Evolutionary conservation across 2,329 filamentous ascomycete species (phyloP).

Genomic region (Ophiosphaerella korrae): DNA sequence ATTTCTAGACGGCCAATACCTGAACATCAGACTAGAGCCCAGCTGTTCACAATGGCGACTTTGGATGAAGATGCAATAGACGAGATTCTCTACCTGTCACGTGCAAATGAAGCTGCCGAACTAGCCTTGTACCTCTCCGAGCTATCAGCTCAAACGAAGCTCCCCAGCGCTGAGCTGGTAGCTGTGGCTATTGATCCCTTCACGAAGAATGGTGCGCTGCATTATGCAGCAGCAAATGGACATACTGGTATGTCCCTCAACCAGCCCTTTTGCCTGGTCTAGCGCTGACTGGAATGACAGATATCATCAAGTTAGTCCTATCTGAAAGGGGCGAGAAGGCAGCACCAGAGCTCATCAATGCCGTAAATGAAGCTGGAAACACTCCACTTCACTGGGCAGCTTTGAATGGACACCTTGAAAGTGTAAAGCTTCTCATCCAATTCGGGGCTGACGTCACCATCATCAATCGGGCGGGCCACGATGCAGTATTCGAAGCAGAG

Average conservation of each 20-base stretch:
- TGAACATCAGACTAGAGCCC: neutral
- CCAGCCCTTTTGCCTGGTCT: neutral
- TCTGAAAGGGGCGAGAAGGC: constrained; percentile 36
- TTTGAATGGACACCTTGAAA: constrained; percentile 81
- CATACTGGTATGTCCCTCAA: constrained; percentile 66
- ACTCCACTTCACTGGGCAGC: constrained; percentile 94
- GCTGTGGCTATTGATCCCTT: constrained; percentile 72
- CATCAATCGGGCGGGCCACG: constrained; percentile 83
- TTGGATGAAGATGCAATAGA: constrained; percentile 77
- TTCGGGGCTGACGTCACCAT: constrained; percentile 77
- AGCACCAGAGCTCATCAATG: constrained; percentile 62
- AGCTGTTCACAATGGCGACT: constrained; percentile 23
- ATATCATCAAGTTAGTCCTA: constrained; percentile 47
- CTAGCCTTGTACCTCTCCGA: constrained; percentile 64
- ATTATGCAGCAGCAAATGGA: constrained; percentile 93
- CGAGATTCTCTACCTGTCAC: constrained; percentile 86
- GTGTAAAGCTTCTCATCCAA: constrained; percentile 77
- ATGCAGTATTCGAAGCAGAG: constrained; percentile 57
- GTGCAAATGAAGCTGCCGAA: constrained; percentile 75
- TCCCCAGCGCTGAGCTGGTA: constrained; percentile 66
- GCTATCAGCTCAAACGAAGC: constrained; percentile 66
- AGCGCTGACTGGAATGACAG: constrained; percentile 30
- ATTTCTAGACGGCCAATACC: constrained; percentile 6
- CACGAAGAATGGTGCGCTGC: constrained; percentile 78
- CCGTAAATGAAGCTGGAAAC: constrained; percentile 81